Conservation (phyloP, 1,284 basidiomycete species). For the Flammula alnicola region DNA sequence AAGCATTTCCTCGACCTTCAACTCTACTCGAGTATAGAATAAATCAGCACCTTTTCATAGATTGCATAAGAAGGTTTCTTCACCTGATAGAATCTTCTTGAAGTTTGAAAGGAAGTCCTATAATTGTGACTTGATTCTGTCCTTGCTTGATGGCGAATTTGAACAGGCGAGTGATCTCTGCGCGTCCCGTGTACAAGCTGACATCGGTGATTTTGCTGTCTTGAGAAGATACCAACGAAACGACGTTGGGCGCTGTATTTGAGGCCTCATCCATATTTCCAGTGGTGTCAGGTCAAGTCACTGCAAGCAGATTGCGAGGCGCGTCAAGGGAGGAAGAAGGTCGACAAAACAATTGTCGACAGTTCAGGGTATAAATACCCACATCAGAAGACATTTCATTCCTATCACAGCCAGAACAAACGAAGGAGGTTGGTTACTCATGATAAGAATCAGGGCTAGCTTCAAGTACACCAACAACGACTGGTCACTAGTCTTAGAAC, state of each 20-base stretch:
- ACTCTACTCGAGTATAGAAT: slow-evolving; percentile 26
- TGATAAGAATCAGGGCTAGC: too few species aligned
- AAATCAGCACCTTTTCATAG: neutral
- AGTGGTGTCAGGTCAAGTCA: neutral
- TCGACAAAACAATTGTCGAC: too few species aligned
- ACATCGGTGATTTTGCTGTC: slow-evolving; percentile 18
- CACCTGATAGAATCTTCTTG: slow-evolving; percentile 25
- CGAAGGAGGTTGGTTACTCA: too few species aligned
- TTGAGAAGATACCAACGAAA: slow-evolving; percentile 22
- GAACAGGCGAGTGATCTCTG: slow-evolving; percentile 28
- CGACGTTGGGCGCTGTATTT: neutral
- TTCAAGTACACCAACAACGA: too few species aligned
- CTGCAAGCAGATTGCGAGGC: too few species aligned
- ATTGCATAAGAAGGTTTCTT: neutral
- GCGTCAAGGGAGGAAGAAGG: too few species aligned
- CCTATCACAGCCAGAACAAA: too few species aligned
- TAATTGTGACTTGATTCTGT: slow-evolving; percentile 25
- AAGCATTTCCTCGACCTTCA: slow-evolving; percentile 35
- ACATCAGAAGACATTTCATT: too few species aligned
- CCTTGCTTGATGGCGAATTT: slow-evolving; percentile 21
- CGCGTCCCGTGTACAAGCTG: slow-evolving; percentile 26
- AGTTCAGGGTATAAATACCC: too few species aligned
- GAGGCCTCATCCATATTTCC: neutral
- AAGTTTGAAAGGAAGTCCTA: slow-evolving; percentile 21
- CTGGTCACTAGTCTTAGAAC: too few species aligned